Percentiles rank a stretch among this genome's conserved stretches.
These are phyloP conservation scores for Elaeagnus macrophylla DNA, from an alignment of 306 rosid genomes.

Conservation along the genomic window DNA sequence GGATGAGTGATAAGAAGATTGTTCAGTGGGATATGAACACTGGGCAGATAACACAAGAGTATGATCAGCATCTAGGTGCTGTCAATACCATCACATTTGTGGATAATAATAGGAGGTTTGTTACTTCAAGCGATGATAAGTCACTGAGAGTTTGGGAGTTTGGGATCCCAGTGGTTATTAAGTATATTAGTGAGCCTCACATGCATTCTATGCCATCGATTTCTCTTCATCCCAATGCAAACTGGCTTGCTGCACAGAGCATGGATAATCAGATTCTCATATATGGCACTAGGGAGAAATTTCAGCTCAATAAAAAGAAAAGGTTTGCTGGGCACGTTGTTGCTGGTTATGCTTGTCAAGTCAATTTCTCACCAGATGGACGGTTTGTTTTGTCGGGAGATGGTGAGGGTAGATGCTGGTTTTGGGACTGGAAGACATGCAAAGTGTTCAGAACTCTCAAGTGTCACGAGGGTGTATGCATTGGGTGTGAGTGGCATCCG, in stretches of 20 bases:
- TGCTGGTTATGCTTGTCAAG: constrained; percentile 95
- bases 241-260: constrained; percentile 97
- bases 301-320: constrained; percentile 93
- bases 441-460: constrained; percentile 87
- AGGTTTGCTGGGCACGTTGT: constrained; percentile 92
- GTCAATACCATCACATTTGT: constrained; percentile 96
- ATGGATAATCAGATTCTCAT: constrained; percentile 97
- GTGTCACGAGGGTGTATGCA: constrained; percentile 93
- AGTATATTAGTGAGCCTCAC: constrained; percentile 96
- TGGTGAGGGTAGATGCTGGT: constrained; percentile 97
- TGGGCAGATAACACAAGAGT: constrained; percentile 94
- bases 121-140: constrained; percentile 93
- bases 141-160: constrained; percentile 96
- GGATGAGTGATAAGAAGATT: constrained; percentile 98
- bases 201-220: constrained; percentile 99
- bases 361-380: constrained; percentile 90
- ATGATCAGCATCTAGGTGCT: constrained; percentile 98
- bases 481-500: constrained; percentile 91
- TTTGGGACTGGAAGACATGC: constrained; percentile 99
- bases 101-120: constrained; percentile 92
- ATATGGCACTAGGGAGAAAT: constrained; percentile 91
- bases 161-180: constrained; percentile 92
- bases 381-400: constrained; percentile 94
- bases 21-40: constrained; percentile 98
- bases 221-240: constrained; percentile 77